phyloP scores from a whole-genome alignment of 345 rosid genomes.

The Mangifera indica region DNA sequence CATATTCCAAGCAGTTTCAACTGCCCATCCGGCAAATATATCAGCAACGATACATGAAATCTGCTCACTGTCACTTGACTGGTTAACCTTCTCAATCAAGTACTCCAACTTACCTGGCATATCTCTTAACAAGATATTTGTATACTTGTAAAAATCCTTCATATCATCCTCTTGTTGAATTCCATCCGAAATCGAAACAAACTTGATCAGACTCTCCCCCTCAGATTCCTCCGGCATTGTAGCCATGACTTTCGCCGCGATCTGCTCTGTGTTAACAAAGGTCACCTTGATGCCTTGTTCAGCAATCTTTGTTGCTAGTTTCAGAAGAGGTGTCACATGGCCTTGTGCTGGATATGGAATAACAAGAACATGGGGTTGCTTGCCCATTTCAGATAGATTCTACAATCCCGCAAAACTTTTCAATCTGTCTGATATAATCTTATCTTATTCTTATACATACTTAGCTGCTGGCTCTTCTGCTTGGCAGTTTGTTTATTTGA shows the following conservation, averaged over 20 bases:
- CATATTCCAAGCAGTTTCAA: slow-evolving; percentile 25
- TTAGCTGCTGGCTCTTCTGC: background rate
- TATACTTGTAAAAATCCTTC: background rate
- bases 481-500: background rate
- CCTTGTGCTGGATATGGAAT: slow-evolving; percentile 37
- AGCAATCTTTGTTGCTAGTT: slow-evolving; percentile 33
- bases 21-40: slow-evolving; percentile 24
- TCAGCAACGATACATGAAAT: slow-evolving; percentile 34
- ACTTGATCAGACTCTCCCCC: slow-evolving; percentile 11
- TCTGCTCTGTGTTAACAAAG: slow-evolving; percentile 31
- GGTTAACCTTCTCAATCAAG: slow-evolving; percentile 31
- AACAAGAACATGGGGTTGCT: slow-evolving; percentile 24
- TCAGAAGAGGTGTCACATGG: slow-evolving; percentile 36
- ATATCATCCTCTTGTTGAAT: slow-evolving; percentile 1
- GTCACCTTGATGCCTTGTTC: slow-evolving; percentile 37
- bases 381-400: slow-evolving; percentile 7
- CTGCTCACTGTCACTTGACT: slow-evolving; percentile 8
- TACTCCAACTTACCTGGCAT: slow-evolving; percentile 22
- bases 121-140: slow-evolving; percentile 2
- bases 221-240: slow-evolving; percentile 8
- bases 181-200: slow-evolving; percentile 31
- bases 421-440: background rate
- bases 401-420: background rate
- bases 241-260: slow-evolving; percentile 20
- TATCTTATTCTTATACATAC: background rate